Evolutionary conservation across 768 basidiomycete genomes (phyloP), one percentile per base, ranked within the genome.

Genomic region (Lyophyllum decastes): DNA sequence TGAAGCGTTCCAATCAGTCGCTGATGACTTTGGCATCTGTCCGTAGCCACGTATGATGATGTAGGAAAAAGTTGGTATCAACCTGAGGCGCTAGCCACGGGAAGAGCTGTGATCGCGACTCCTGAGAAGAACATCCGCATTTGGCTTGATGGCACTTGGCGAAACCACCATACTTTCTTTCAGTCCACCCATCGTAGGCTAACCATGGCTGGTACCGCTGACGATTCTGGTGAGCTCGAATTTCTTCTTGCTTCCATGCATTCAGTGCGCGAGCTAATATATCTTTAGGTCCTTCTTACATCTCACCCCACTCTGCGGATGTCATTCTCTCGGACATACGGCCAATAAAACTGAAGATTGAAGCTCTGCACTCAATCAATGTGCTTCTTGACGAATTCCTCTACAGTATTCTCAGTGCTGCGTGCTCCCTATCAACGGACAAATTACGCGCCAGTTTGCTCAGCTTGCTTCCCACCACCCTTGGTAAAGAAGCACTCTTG

Each of bases 321-420:
- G 86, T 93, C 60, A 89, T 97, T 67, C 86, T 98, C 52, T 94
- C 92, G 58, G 95, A 98, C 65, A 85, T 95, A 54, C 88, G 95
- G 19, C 92, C 93, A n/a, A 95, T 92, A 63, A 89, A 86, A 70
- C 84, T 96, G 73, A 86, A 87, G 61, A 68, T 79, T 19, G 86
- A 94, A 52, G 89, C 92, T n/a, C 84, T 97, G 48, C 78, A 77
- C 58, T 81, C 83, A 58, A 83, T 94, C 76, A 95, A 95, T 71
- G 83, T 86, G 60, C 74, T 93, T 46, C 81, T 95, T 58, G 94
- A 95, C 75, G 94, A 95, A 73, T 82, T 94, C 58, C 78, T 95
- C 50, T 85, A 86, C 74, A 86, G 78, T 55, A 84, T 93, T 54
- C 82, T 94, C 65, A 77, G 74, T 58, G 78, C 80, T 21, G 79